Evolutionary conservation across 768 basidiomycete species (phyloP), one percentile per base, ranked within the genome.

Genomic region (Serendipita sp.): DNA sequence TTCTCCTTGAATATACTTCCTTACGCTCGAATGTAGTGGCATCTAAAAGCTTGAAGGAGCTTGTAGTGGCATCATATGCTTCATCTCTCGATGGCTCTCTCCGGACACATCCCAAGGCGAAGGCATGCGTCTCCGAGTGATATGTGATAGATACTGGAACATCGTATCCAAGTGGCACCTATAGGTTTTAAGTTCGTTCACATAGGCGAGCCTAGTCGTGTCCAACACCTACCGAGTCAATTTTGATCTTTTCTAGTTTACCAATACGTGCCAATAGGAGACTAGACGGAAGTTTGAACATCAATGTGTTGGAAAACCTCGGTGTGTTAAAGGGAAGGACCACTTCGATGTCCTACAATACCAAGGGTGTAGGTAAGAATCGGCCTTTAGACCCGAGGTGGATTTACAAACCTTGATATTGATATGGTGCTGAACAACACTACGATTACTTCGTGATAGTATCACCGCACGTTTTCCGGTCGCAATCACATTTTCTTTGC

Each of bases 181-280:
- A 69, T 45, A 48, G n/a, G 16, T 44, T 10, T 32, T 2, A 47
- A 32, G 24, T 46, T 24, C 7, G 5, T 5, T 7, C 7, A 41
- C 41, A 7, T 41, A 13, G 41, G 13, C 41, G 7, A 41, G 13
- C 60, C 30, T 24, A 24, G 24, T 1, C 24, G 24, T 24, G 1
- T 24, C 24, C 24, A 24, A 24, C n/a, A 67, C 81, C 67, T 72
- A 90, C 90, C 41, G 89, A 81, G 65, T 85, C 83, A 53, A 94
- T 83, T 69, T 94, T 88, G 72, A 92, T 78, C 72, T 88, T 89
- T 67, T 88, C 83, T 10, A 91, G 76, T 66, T 86, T 80, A 37
- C 77, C 75, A 11, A 91, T 79, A 3, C 75, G 75, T 5, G 91
- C 92, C 51, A 95, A 81, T 56, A 81, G 74, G 15, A 93, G 73